phyloP scores from a whole-genome alignment of 768 basidiomycete species.

The Suillus occidentalis region DNA sequence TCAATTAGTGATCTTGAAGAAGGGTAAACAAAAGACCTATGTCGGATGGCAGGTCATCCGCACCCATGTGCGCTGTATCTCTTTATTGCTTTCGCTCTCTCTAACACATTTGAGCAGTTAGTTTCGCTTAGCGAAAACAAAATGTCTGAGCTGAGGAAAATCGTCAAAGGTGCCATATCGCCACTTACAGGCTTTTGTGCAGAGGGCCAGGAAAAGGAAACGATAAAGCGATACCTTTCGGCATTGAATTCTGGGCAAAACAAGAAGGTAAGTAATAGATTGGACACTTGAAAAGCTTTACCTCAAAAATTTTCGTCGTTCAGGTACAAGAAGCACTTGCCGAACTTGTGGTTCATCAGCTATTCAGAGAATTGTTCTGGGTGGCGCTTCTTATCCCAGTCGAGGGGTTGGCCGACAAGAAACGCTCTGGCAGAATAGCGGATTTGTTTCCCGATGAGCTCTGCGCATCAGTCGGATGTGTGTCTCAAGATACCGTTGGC shows the following conservation, averaged over 20 bases:
- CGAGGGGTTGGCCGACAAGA: not conserved
- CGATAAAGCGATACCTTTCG: not conserved
- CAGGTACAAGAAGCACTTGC: not conserved
- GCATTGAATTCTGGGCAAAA: not conserved
- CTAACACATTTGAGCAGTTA: not conserved
- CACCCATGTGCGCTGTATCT: not conserved
- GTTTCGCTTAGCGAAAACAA: not conserved
- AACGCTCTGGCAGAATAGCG: not conserved
- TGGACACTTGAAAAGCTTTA: not conserved
- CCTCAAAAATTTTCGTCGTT: not conserved
- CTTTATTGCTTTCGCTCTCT: not conserved
- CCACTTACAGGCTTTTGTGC: not conserved
- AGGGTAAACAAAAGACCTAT: not conserved
- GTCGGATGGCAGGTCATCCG: not conserved
- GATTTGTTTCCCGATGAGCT: not conserved
- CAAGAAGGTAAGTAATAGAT: not conserved
- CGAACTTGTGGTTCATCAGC: not conserved
- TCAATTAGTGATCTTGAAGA: not conserved
- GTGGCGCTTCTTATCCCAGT: not conserved
- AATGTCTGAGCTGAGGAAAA: not conserved
- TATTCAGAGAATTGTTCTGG: not conserved
- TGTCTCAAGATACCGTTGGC: not conserved
- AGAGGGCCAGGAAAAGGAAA: not conserved
- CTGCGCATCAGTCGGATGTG: not conserved
- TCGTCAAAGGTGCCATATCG: not conserved